A percentile compares a stretch with the other conserved stretches of the same genome.
Evolutionary conservation across 1,284 basidiomycete species (phyloP).

Genomic region (Microbotryum violaceum): DNA sequence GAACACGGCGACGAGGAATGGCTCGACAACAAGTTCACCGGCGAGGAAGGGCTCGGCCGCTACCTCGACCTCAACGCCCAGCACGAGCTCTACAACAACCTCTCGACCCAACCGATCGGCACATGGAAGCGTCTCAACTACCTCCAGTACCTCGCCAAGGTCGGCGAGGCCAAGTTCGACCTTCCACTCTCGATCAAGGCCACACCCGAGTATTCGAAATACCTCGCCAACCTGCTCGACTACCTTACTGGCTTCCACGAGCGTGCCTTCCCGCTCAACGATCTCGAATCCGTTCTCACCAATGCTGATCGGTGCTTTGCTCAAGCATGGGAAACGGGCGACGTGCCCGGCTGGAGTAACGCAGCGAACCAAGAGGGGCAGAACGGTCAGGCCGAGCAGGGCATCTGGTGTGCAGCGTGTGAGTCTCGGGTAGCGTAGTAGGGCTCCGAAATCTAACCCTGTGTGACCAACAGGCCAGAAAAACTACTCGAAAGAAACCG

Average conservation of each 20-base stretch:
- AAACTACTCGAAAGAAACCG: conserved; percentile 90
- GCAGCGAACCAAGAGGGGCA: conserved; percentile 40
- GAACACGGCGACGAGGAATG: conserved; percentile 28
- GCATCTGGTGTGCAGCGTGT: conserved; percentile 96
- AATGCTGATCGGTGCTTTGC: conserved; percentile 65
- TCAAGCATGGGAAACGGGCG: conserved; percentile 66
- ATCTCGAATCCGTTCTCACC: conserved; percentile 62
- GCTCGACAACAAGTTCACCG: conserved; percentile 80
- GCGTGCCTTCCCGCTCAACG: conserved; percentile 77
- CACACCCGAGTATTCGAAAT: conserved; percentile 49
- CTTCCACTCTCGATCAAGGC: conserved; percentile 28
- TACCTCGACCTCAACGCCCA: conserved; percentile 88
- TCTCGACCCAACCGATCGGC: conserved; percentile 40
- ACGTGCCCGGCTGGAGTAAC: conserved; percentile 70
- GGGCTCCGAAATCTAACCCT: background rate
- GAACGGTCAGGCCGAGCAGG: conserved; percentile 44
- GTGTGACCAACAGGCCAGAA: conserved; percentile 61
- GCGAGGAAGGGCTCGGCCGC: conserved; percentile 89
- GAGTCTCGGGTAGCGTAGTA: conserved; percentile 42
- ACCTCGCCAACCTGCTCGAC: conserved; percentile 68
- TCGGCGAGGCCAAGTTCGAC: conserved; percentile 12
- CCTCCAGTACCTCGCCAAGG: conserved; percentile 68
- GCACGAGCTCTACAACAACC: conserved; percentile 82
- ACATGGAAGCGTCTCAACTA: conserved; percentile 56
- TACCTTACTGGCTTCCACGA: conserved; percentile 76